Base-by-base conservation (phyloP, 129 eudicot species). In the Pittosporum tobira region DNA sequence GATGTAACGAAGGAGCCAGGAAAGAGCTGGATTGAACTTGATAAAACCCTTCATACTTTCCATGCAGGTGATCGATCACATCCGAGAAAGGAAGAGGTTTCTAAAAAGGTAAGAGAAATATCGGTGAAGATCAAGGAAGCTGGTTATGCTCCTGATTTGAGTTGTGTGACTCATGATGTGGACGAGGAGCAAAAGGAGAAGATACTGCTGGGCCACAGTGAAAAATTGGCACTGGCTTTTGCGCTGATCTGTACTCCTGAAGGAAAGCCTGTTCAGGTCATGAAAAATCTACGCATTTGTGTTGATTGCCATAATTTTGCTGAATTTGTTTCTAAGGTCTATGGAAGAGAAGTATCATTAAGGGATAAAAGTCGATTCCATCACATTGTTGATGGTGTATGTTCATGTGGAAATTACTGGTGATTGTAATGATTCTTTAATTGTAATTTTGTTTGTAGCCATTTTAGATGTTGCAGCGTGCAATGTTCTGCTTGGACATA, bases 251-350 rank as follows among this genome's bases (percentile, higher is more conserved):
- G 48, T 61, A 74, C 76, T 34, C 65, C 69, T 19, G 55, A 59
- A 59, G 75, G 80, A 57, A 77, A 63, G 76, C 73, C 85, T 16
- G 68, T 84, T 18, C 75, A 82, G 48, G 73, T 88, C 7, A 88
- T 84, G 71, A 88, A 88, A 63, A 88, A 84, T 59, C 89, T 88
- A 5, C 61, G 94, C 13, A 81, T 84, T 30, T 88, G 96, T 76
- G 84, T 84, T 55, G 89, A 84, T 69, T 88, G 96, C 69, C 96
- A 84, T 70, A 88, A 65, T 71, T 84, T 88, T 66, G 89, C 84
- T 1, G 81, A 88, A 75, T 76, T 80, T 57, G 83, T 78, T 18
- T 88, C 94, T 26, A 76, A 59, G 66, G 66, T 83, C 24, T 88
- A 74, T 73, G 47, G 59, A 58, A 81, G 96, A 71, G 84, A 88